These are phyloP conservation scores for Pythium biforme DNA, from an alignment of 352 stramenopile genomes.

Conservation along the genomic window DNA sequence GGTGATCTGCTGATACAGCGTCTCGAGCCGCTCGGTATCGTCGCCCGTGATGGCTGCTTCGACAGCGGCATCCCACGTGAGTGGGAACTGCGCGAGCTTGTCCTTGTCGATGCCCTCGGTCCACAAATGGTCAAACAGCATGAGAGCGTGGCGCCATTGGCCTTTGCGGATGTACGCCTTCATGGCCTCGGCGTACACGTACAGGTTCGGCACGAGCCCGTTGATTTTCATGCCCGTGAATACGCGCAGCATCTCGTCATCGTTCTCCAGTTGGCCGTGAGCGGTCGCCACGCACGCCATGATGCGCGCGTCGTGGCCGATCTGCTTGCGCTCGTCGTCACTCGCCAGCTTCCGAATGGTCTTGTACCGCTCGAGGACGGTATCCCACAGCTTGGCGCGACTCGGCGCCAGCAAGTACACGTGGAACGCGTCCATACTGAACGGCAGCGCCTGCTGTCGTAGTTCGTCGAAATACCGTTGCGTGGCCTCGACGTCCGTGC, in stretches of 20 bases:
- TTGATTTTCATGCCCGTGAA: slow-evolving; percentile 77
- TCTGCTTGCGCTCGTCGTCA: slow-evolving; percentile 18
- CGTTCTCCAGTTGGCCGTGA: slow-evolving; percentile 38
- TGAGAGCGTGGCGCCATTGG: slow-evolving; percentile 66
- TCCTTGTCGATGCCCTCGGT: slow-evolving; percentile 43
- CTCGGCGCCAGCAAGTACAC: slow-evolving; percentile 33
- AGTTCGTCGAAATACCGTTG: slow-evolving; percentile 50
- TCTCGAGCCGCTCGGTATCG: slow-evolving; percentile 40
- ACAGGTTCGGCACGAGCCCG: slow-evolving; percentile 58
- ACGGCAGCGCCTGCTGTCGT: slow-evolving; percentile 13
- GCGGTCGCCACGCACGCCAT: slow-evolving; percentile 63
- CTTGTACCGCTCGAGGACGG: slow-evolving; percentile 40
- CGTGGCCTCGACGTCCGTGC: slow-evolving; percentile 38
- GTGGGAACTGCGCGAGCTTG: slow-evolving; percentile 39
- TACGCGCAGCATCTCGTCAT: slow-evolving; percentile 56
- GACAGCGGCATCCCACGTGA: slow-evolving; percentile 67
- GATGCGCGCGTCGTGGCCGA: slow-evolving; percentile 55
- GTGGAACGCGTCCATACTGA: slow-evolving; percentile 32
- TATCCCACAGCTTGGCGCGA: slow-evolving; percentile 40
- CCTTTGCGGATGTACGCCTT: slow-evolving; percentile 60
- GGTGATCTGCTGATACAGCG: slow-evolving; percentile 49
- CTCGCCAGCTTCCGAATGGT: slow-evolving; percentile 8
- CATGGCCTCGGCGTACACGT: slow-evolving; percentile 73
- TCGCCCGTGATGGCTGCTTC: slow-evolving; percentile 49
- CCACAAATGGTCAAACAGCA: slow-evolving; percentile 74